phyloP scores from a whole-genome alignment of 345 rosid species.

The Dimocarpus longan region DNA sequence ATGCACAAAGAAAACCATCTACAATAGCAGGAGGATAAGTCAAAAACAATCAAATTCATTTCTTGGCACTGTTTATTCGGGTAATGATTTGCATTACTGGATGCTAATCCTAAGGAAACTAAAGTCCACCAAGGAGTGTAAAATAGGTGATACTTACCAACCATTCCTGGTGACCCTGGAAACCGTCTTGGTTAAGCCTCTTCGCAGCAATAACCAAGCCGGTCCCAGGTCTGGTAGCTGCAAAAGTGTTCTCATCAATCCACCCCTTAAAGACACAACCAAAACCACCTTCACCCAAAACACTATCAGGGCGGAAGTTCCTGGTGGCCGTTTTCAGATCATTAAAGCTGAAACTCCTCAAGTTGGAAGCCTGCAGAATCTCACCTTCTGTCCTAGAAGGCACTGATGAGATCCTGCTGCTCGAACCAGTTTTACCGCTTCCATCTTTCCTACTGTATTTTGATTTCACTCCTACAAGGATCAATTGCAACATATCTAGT shows the following conservation, averaged over 20 bases:
- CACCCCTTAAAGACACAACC: slow-evolving; percentile 94
- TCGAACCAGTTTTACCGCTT: slow-evolving; percentile 44
- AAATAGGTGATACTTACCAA: slow-evolving; percentile 57
- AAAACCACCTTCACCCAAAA: slow-evolving; percentile 96
- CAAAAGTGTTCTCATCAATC: slow-evolving; percentile 73
- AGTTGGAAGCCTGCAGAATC: slow-evolving; percentile 64
- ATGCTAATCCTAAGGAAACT: neutral
- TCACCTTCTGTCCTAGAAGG: slow-evolving; percentile 74
- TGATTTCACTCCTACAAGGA: slow-evolving; percentile 28
- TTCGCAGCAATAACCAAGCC: slow-evolving; percentile 90
- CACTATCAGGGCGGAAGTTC: slow-evolving; percentile 92
- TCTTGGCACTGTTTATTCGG: neutral
- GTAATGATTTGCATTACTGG: neutral
- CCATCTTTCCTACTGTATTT: slow-evolving; percentile 34
- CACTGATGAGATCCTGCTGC: slow-evolving; percentile 49
- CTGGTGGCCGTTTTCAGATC: slow-evolving; percentile 84
- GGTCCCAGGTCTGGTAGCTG: slow-evolving; percentile 74
- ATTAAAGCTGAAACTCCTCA: slow-evolving; percentile 67
- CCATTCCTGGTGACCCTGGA: slow-evolving; percentile 97
- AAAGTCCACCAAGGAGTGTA: neutral
- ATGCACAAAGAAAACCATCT: neutral
- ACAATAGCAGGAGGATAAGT: neutral
- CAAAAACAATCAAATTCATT: neutral
- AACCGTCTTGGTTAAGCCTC: slow-evolving; percentile 83
- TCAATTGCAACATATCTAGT: slow-evolving; percentile 2